Percentiles rank a stretch among this genome's conserved stretches.
These are phyloP conservation scores for Melastoma malabathricum DNA, from an alignment of 345 rosid species.

Conservation along the genomic window DNA sequence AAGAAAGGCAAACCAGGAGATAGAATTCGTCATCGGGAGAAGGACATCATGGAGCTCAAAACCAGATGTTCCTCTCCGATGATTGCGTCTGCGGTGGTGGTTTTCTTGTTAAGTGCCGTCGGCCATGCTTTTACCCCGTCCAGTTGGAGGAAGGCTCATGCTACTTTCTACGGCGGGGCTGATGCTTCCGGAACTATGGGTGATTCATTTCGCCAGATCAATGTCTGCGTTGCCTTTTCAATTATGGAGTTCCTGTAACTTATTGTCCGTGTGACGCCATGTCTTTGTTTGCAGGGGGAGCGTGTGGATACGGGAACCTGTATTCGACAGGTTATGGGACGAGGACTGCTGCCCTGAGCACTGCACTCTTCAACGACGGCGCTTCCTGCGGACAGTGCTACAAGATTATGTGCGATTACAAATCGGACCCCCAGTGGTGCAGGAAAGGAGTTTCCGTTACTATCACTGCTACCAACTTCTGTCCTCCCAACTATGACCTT, in stretches of 20 bases:
- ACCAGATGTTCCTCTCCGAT: conserved; percentile 12
- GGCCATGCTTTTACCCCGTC: conserved; percentile 38
- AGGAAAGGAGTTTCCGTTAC: conserved; percentile 39
- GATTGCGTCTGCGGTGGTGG: conserved; percentile 15
- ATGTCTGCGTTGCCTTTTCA: no score
- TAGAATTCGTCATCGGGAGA: no score
- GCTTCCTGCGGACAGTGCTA: conserved; percentile 69
- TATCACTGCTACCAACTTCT: conserved; percentile 64
- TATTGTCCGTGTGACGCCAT: background rate
- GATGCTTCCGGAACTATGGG: conserved; percentile 89
- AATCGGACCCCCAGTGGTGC: conserved; percentile 55
- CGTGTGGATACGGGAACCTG: conserved; percentile 74
- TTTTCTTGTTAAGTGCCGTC: conserved; percentile 12
- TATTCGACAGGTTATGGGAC: conserved; percentile 55
- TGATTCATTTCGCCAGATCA: conserved; percentile 4
- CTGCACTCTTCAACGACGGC: conserved; percentile 58
- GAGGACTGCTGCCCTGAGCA: conserved; percentile 61
- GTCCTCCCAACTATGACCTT: conserved; percentile 63
- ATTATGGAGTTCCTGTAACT: no score
- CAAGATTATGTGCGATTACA: conserved; percentile 42
- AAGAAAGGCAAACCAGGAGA: no score
- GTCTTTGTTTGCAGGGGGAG: conserved; percentile 38
- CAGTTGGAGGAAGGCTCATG: conserved; percentile 49
- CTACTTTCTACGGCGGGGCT: conserved; percentile 73
- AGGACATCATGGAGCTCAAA: conserved; percentile 13